Base-by-base conservation (phyloP, 352 stramenopile genomes). In the Pythium folliculosum region DNA sequence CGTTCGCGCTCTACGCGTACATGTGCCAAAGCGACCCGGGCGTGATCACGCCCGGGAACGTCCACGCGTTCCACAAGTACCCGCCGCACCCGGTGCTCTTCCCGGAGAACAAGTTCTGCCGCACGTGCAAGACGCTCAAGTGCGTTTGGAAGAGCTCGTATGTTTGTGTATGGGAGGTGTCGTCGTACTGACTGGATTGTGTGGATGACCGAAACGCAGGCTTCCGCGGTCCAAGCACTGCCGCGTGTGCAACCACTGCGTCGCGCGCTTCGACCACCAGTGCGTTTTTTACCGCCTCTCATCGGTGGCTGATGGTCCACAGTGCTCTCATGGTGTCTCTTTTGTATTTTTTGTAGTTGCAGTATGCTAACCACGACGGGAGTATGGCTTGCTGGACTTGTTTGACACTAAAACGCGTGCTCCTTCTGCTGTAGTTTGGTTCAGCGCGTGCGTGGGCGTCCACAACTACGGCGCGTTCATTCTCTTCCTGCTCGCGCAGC, bases 151-250 rank as follows among this genome's bases (percentile, higher is more conserved):
- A 14, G 35, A 27, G 16, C 43, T 30, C 0, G 30, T 14, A 23
- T 13, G 22, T 53, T 3, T 48, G 27, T 22, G 19, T 6, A 22
- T 27, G 4, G 16, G 22, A 40, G 35, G 12, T 2, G 19, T 6
- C 43, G 43, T 48, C 16, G 5, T 7, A 48, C 6, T 48, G 43
- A 44, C 43, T 61, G 22, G 21, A 30, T 37, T 38, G 49, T 67
- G 47, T 59, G 25, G 48, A n/a, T n/a, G n/a, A n/a, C n/a, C 8
- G 12, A 16, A 40, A 12, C 27, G 27, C 27, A 93, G 84, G 60
- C 58, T 95, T 13, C 88, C 91, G 8, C 74, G 91, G 17, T 96
- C 88, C 32, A 97, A 97, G 71, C 91, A 97, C 77, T 97, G 91
- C 56, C 69, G 86, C 45, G 71, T 97, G 60, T 97, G 91, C 75